These are phyloP conservation scores for Rhododendron ferrugineum DNA, from an alignment of 148 eudicot species.

Conservation along the genomic window DNA sequence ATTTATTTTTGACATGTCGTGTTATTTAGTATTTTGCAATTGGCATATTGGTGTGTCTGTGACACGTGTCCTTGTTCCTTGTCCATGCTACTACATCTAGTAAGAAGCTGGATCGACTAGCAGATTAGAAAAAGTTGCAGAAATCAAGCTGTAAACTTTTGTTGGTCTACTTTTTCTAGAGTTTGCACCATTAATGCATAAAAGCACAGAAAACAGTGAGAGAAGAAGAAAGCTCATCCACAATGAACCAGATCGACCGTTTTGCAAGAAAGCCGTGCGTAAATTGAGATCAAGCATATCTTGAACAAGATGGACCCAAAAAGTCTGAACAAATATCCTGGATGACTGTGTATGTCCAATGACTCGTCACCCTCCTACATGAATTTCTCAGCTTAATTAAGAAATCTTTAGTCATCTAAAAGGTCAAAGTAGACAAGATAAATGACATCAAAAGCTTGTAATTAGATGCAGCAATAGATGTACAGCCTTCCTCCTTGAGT, in stretches of 20 bases:
- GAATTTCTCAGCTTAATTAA: background rate
- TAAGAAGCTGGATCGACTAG: slow-evolving; percentile 4
- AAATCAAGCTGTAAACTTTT: background rate
- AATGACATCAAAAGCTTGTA: background rate
- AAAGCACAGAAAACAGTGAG: background rate
- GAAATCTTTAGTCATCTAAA: background rate
- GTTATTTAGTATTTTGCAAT: background rate
- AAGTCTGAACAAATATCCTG: background rate
- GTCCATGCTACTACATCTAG: background rate
- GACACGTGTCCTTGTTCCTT: background rate
- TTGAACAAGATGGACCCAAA: background rate
- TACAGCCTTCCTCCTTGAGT: background rate
- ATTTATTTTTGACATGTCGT: background rate
- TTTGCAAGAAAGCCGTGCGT: background rate
- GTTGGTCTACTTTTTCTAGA: background rate
- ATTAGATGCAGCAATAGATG: background rate
- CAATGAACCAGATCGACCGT: background rate
- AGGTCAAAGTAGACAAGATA: background rate
- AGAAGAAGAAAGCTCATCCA: background rate
- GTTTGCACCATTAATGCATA: background rate
- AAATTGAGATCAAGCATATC: background rate
- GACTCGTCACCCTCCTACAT: background rate
- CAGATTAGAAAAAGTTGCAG: background rate
- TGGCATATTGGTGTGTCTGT: background rate
- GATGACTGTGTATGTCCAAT: background rate